A percentile compares a stretch with the other conserved stretches of the same genome.
Evolutionary conservation across 148 eudicot genomes (phyloP).

Genomic region (Rheum nobile): DNA sequence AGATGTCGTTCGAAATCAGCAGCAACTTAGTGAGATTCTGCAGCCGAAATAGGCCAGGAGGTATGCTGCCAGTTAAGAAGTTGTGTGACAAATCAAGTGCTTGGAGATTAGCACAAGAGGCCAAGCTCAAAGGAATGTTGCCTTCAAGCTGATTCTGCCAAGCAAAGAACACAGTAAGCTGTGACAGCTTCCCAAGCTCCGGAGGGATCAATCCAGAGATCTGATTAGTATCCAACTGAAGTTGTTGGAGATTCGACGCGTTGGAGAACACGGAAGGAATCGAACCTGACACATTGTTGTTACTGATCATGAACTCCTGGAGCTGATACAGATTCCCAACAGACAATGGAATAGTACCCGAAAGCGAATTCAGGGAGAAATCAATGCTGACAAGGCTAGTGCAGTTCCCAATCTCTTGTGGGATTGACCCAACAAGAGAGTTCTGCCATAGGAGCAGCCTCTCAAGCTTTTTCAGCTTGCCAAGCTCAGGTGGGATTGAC

Average conservation of each 20-base stretch:
- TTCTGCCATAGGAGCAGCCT: slow-evolving; percentile 64
- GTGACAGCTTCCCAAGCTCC: slow-evolving; percentile 34
- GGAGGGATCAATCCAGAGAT: slow-evolving; percentile 58
- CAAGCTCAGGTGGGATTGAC: slow-evolving; percentile 45
- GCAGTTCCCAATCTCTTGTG: slow-evolving; percentile 60
- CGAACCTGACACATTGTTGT: slow-evolving; percentile 69
- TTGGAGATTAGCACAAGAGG: slow-evolving; percentile 38
- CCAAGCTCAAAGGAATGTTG: slow-evolving; percentile 46
- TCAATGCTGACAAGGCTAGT: slow-evolving; percentile 44
- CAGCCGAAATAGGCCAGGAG: slow-evolving; percentile 43
- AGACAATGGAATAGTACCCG: slow-evolving; percentile 54
- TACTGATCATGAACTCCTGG: slow-evolving; percentile 64
- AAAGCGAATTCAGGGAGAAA: slow-evolving; percentile 52
- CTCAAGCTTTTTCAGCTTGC: slow-evolving; percentile 43
- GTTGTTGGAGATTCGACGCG: slow-evolving; percentile 32
- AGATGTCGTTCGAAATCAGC: slow-evolving; percentile 59
- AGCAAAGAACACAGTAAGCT: slow-evolving; percentile 56
- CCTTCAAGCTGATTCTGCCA: slow-evolving; percentile 84
- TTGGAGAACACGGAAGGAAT: slow-evolving; percentile 53
- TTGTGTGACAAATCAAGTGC: slow-evolving; percentile 64
- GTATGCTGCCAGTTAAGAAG: slow-evolving; percentile 50
- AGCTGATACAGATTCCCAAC: slow-evolving; percentile 39
- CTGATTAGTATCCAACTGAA: slow-evolving; percentile 67
- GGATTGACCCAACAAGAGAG: slow-evolving; percentile 40
- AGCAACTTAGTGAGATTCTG: slow-evolving; percentile 56